These are phyloP conservation scores for Agroathelia rolfsii DNA, from an alignment of 1,284 basidiomycete species.

Conservation along the genomic window DNA sequence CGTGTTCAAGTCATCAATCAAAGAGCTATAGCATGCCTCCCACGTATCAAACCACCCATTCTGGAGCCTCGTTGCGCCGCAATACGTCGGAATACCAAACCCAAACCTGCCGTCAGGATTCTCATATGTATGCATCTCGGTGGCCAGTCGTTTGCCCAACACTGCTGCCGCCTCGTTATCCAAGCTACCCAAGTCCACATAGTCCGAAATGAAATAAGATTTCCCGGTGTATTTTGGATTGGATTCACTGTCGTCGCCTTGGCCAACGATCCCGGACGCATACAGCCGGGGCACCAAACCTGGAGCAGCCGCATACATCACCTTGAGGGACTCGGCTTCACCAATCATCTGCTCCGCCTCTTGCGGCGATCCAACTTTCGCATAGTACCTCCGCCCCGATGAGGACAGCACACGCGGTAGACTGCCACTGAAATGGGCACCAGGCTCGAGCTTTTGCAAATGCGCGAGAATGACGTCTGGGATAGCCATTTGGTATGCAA, in stretches of 20 bases:
- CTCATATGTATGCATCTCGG: constrained; percentile 49
- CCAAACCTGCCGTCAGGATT: constrained; percentile 59
- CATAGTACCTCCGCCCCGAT: constrained; percentile 47
- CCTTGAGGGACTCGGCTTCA: constrained; percentile 64
- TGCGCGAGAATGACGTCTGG: constrained; percentile 28
- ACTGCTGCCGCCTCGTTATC: constrained; percentile 33
- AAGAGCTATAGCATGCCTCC: constrained; percentile 60
- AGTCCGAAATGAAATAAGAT: constrained; percentile 69
- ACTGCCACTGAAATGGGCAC: constrained; percentile 34
- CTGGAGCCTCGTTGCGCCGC: constrained; percentile 66
- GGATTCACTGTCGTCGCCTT: constrained; percentile 20
- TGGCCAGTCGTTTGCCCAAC: constrained; percentile 56
- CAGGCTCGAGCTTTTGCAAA: constrained; percentile 39
- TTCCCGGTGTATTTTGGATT: constrained; percentile 25
- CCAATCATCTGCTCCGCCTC: constrained; percentile 61
- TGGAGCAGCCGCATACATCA: constrained; percentile 54
- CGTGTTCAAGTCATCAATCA: constrained; percentile 57
- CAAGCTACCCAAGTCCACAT: constrained; percentile 50
- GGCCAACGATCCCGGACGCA: constrained; percentile 35
- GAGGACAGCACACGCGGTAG: constrained; percentile 47
- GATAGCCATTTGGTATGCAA: no score
- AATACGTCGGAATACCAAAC: constrained; percentile 71
- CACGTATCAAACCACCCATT: constrained; percentile 72
- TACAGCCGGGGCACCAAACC: constrained; percentile 59
- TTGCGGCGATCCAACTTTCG: constrained; percentile 39